These are phyloP conservation scores for Penicillium silybi DNA, from an alignment of 495 filamentous ascomycete species.

Conservation along the genomic window DNA sequence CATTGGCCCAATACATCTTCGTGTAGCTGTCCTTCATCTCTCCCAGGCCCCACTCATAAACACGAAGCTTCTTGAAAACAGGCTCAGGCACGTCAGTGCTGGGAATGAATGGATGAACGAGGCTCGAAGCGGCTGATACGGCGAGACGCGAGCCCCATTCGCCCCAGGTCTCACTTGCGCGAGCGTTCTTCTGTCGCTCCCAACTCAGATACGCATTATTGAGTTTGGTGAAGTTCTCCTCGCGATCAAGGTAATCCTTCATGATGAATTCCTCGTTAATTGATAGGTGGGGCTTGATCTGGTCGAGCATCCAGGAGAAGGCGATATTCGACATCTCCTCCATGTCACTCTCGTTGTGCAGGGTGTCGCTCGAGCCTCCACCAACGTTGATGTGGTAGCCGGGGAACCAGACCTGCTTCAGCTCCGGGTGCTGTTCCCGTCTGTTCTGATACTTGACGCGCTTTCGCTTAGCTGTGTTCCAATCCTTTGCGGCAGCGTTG, in stretches of 20 bases:
- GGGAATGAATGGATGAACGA: constrained; percentile 2
- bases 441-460: constrained; percentile 9
- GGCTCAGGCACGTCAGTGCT: not conserved
- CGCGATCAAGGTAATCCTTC: constrained; percentile 8
- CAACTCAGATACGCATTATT: not conserved
- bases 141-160: constrained; percentile 2
- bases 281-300: constrained; percentile 13
- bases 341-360: constrained; percentile 16
- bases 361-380: constrained; percentile 20
- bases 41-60: constrained; percentile 19
- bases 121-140: not conserved
- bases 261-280: constrained; percentile 13
- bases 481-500: constrained; percentile 6
- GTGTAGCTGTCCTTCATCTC: constrained; percentile 15
- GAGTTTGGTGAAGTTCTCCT: constrained; percentile 1
- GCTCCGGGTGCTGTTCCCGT: constrained; percentile 3
- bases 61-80: not conserved
- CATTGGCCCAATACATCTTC: constrained; percentile 19
- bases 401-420: constrained; percentile 30
- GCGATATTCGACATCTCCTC: constrained; percentile 24
- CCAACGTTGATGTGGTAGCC: constrained; percentile 48
- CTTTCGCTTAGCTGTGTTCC: constrained; percentile 9
- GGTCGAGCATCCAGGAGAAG: constrained; percentile 23
- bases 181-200: not conserved
- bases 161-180: constrained; percentile 1